A percentile compares a stretch with the other conserved stretches of the same genome.
Conservation (phyloP, 225 moss, liverwort and hornwort genomes). For the Climacium dendroides region DNA sequence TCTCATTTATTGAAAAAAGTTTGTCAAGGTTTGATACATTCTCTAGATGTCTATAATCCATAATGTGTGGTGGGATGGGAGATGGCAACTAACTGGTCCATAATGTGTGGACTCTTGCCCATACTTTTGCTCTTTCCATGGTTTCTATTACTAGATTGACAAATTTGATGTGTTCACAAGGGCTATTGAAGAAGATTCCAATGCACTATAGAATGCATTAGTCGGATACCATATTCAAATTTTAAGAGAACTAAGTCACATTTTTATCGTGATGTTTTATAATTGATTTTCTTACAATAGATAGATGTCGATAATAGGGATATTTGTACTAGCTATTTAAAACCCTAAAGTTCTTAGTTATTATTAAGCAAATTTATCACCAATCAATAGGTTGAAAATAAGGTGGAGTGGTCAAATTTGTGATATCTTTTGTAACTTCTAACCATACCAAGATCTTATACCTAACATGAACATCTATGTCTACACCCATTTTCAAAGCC, state of each 20-base stretch:
- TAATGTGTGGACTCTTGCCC: no score
- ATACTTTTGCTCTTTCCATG: not conserved
- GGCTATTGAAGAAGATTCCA: no score
- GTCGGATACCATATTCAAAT: not conserved
- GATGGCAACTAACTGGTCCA: no score
- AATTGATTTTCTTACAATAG: not conserved
- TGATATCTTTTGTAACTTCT: not conserved
- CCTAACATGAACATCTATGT: not conserved
- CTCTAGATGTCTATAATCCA: no score
- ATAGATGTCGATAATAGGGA: not conserved
- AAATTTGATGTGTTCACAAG: not conserved
- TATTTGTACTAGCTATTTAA: not conserved
- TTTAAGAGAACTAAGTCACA: not conserved
- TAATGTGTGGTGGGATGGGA: no score
- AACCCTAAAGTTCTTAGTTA: accelerated
- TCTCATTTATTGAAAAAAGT: no score
- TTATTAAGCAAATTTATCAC: not conserved
- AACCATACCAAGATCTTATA: accelerated
- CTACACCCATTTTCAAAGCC: accelerated
- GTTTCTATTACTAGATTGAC: not conserved
- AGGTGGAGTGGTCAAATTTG: not conserved
- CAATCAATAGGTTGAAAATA: not conserved
- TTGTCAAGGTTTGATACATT: no score
- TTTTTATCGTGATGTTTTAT: not conserved
- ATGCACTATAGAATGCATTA: not conserved